Conservation (phyloP, 805 yeast species). For the Lipomyces starkeyi region DNA sequence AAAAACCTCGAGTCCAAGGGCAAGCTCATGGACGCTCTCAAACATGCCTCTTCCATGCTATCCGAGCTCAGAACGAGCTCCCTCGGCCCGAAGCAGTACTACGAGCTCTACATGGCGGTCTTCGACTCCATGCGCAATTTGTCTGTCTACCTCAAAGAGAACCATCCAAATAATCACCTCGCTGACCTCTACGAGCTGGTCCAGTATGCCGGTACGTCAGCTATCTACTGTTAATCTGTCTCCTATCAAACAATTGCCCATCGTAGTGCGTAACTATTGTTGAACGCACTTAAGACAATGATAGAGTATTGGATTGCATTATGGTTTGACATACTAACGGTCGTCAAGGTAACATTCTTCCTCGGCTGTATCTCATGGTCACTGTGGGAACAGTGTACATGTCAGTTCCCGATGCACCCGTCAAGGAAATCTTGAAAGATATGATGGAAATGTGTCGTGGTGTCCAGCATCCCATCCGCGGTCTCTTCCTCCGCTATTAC, state of each 20-base stretch:
- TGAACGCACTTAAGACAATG: neutral
- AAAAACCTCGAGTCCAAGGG: slow-evolving; percentile 71
- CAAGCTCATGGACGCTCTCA: slow-evolving; percentile 82
- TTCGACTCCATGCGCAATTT: slow-evolving; percentile 81
- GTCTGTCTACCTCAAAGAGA: slow-evolving; percentile 66
- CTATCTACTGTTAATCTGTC: neutral
- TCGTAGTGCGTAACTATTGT: neutral
- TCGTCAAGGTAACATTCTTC: slow-evolving; percentile 73
- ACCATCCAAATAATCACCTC: slow-evolving; percentile 72
- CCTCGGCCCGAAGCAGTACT: slow-evolving; percentile 87
- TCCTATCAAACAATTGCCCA: neutral
- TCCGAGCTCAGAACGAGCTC: slow-evolving; percentile 78
- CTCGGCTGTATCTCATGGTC: slow-evolving; percentile 90
- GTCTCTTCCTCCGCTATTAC: slow-evolving; percentile 87
- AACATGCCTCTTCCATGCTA: slow-evolving; percentile 81
- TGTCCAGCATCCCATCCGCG: slow-evolving; percentile 93
- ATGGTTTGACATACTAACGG: neutral
- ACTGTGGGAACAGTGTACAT: slow-evolving; percentile 92
- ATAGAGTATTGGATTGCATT: neutral
- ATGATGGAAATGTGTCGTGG: slow-evolving; percentile 98
- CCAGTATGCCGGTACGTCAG: slow-evolving; percentile 73
- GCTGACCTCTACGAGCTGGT: slow-evolving; percentile 93
- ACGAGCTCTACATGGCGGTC: slow-evolving; percentile 77
- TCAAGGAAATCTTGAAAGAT: slow-evolving; percentile 86
- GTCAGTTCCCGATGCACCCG: slow-evolving; percentile 77